Evolutionary conservation across 2,329 filamentous ascomycete genomes (phyloP), one percentile per base, ranked within the genome.

Genomic region (Fonsecaea multimorphosa): DNA sequence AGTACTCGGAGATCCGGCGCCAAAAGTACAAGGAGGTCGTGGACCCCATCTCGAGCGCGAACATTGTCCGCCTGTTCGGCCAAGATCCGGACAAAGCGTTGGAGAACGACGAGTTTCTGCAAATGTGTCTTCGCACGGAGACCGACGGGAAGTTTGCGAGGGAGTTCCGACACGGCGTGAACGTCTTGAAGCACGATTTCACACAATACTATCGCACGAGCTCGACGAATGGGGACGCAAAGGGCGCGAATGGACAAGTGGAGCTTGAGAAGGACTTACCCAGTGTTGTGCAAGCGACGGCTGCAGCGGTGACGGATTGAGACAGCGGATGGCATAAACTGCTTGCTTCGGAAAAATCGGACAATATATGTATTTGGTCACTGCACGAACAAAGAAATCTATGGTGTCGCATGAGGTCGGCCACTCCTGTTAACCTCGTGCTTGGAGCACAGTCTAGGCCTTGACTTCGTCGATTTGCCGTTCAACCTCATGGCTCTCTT

Each of bases 1-100:
- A 75, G 51, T 82, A 82, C 66, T 75, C 74, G 32, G 76, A 79
- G 34, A 71, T 80, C 1, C 75, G 80, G 1, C 73, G 76, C 16
- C 71, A 76, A 52, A 81, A 78, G 55, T 83, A 75, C 70, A 66
- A 72, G 3, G 73, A 76, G 2, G 72, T 78, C 8, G 77, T 80
- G 34, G 74, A 81, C 65, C 77, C 78, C 0, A 72, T 77, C 34
- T 80, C 78, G 4, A 75, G 79, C 36, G 78, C 76, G 34, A 83
- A 83, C 63, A 75, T 81, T 57, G 70, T 72, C 2, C 73, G 78
- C 3, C 61, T 80, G 60, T 71, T 73, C 57, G 73, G 52, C 32
- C 74, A 76, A 61, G 76, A 80, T 65, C 73, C 76, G 0, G 74
- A 79, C 31, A 75, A 64, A 6, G 76, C 76, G 1, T 59, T 73